Percentiles rank a stretch among this genome's conserved stretches.
These are phyloP conservation scores for Ophioceras dolichostomum DNA, from an alignment of 2,329 filamentous ascomycete genomes.

Conservation along the genomic window DNA sequence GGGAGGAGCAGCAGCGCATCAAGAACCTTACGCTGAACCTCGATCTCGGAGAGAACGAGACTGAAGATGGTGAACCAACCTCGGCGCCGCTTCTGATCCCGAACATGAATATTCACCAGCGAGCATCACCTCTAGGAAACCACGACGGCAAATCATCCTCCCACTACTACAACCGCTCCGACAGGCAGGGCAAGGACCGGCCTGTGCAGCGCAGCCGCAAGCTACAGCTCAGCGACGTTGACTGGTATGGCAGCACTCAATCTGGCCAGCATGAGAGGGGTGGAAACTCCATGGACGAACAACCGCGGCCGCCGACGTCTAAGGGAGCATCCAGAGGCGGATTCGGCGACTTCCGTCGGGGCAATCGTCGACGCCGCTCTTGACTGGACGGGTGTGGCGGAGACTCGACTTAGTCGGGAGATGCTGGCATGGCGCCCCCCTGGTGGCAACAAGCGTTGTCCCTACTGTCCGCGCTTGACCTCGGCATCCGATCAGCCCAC, in stretches of 20 bases:
- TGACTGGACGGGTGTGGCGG: too few relatives aligned
- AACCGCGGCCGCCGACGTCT: too few relatives aligned
- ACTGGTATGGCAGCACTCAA: slow-evolving; percentile 56
- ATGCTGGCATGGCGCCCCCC: too few relatives aligned
- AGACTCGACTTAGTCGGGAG: too few relatives aligned
- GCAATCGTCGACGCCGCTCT: too few relatives aligned
- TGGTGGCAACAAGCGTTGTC: too few relatives aligned
- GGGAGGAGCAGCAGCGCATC: slow-evolving; percentile 95
- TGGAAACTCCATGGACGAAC: too few relatives aligned
- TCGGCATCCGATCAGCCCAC: too few relatives aligned
- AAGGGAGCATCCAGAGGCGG: too few relatives aligned
- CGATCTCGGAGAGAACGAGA: slow-evolving; percentile 76
- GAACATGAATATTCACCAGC: slow-evolving; percentile 38
- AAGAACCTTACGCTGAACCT: slow-evolving; percentile 96
- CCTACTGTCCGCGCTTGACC: too few relatives aligned
- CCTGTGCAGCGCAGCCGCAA: slow-evolving; percentile 70
- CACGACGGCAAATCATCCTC: slow-evolving; percentile 31
- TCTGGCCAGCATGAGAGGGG: not conserved
- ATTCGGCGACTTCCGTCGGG: too few relatives aligned
- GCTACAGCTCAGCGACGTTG: slow-evolving; percentile 89
- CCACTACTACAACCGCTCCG: slow-evolving; percentile 41
- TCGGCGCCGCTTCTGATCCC: slow-evolving; percentile 21
- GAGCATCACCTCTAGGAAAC: slow-evolving; percentile 28
- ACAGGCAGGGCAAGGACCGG: slow-evolving; percentile 48
- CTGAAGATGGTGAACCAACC: slow-evolving; percentile 57